Evolutionary conservation across 495 filamentous ascomycete species (phyloP).

Genomic region (Staphylotrichum longicolle): DNA sequence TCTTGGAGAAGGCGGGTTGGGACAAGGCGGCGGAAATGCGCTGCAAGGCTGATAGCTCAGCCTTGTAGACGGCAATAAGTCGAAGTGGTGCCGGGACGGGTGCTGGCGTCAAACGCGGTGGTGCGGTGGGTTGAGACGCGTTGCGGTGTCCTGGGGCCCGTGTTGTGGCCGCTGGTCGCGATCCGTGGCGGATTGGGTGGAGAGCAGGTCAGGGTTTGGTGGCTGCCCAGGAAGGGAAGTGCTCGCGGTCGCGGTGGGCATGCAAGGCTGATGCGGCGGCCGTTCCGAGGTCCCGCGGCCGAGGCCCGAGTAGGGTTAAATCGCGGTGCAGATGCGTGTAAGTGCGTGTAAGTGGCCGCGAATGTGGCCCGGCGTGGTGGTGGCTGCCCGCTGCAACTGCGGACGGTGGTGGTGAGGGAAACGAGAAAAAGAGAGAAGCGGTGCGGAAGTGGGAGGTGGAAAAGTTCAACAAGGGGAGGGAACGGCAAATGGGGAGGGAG

Average conservation of each 20-base stretch:
- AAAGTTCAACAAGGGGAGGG: slow-evolving; percentile 36
- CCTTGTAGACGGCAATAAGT: slow-evolving; percentile 26
- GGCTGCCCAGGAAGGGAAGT: slow-evolving; percentile 18
- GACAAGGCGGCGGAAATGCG: slow-evolving; percentile 17
- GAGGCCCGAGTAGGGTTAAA: background rate
- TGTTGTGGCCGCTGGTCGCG: slow-evolving; percentile 37
- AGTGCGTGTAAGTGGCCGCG: slow-evolving; percentile 6
- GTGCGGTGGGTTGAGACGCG: slow-evolving; percentile 26
- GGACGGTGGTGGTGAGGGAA: slow-evolving; percentile 11
- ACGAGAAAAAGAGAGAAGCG: slow-evolving; percentile 4
- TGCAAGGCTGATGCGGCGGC: slow-evolving; percentile 19
- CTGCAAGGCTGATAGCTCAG: slow-evolving; percentile 44
- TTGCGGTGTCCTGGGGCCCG: slow-evolving; percentile 25
- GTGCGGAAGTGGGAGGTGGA: slow-evolving; percentile 28
- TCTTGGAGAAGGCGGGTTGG: background rate
- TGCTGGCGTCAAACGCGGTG: slow-evolving; percentile 16
- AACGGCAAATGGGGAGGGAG: slow-evolving; percentile 33
- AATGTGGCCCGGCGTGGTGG: slow-evolving; percentile 2
- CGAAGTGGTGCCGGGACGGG: background rate
- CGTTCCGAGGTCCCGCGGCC: background rate
- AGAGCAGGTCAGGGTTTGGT: slow-evolving; percentile 33
- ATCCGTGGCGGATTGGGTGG: slow-evolving; percentile 34
- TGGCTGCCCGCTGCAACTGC: background rate
- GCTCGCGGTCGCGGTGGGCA: slow-evolving; percentile 6
- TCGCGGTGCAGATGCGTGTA: background rate